These are phyloP conservation scores for Coccinonectria pachysandricola DNA, from an alignment of 2,329 filamentous ascomycete genomes.

Conservation along the genomic window DNA sequence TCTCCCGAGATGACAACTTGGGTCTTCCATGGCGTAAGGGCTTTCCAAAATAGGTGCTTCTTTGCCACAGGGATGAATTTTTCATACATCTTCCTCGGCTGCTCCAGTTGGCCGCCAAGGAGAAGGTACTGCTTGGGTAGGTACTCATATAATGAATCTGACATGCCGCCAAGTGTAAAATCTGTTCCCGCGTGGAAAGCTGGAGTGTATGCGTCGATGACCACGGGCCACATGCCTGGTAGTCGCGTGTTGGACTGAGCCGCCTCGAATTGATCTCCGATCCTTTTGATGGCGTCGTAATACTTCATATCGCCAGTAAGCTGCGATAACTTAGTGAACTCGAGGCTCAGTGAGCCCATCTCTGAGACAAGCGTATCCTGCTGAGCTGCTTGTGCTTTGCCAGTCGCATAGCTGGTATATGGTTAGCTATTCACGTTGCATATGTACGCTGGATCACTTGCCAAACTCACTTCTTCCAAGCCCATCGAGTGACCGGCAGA, in stretches of 20 bases:
- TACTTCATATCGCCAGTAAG: conserved; percentile 49
- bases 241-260: conserved; percentile 43
- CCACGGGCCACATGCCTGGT: conserved; percentile 53
- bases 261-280: conserved; percentile 43
- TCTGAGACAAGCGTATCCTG: conserved; percentile 17
- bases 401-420: conserved; percentile 12
- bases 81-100: conserved; percentile 24
- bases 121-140: conserved; percentile 56
- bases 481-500: conserved; percentile 36
- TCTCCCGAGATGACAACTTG: conserved; percentile 56
- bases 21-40: conserved; percentile 46
- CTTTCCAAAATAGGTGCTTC: conserved; percentile 55
- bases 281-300: conserved; percentile 51
- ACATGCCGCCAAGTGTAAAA: conserved; percentile 45
- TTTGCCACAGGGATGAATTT: conserved; percentile 34
- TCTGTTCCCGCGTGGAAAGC: conserved; percentile 27
- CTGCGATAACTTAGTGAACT: conserved; percentile 55
- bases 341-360: conserved; percentile 45
- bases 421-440: conserved; percentile 5
- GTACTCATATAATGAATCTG: conserved; percentile 54
- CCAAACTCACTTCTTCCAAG: conserved; percentile 18
- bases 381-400: conserved; percentile 13
- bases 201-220: conserved; percentile 31
- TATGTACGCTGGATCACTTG: neutral
- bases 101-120: conserved; percentile 43